Evolutionary conservation across 2,329 filamentous ascomycete species (phyloP).

Genomic region (Trichoderma cornu-damae): DNA sequence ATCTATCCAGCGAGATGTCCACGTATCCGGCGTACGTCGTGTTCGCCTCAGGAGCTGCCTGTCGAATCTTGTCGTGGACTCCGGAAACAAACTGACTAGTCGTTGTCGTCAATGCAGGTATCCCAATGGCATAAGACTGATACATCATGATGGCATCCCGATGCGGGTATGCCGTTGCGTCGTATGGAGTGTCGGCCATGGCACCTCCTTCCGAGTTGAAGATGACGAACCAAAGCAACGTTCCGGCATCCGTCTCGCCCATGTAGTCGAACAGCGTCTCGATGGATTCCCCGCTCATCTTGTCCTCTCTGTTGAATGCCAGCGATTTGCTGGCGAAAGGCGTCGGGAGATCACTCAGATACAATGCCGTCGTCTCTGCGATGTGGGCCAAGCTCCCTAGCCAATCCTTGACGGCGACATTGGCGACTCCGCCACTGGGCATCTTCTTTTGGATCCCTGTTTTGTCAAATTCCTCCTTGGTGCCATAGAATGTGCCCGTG

Average conservation of each 20-base stretch:
- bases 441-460: conserved; percentile 46
- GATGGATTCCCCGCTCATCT: conserved; percentile 43
- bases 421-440: conserved; percentile 37
- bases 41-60: conserved; percentile 35
- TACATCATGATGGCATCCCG: conserved; percentile 60
- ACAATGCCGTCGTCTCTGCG: conserved; percentile 45
- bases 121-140: conserved; percentile 55
- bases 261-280: conserved; percentile 51
- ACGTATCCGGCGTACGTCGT: conserved; percentile 61
- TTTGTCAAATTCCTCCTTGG: conserved; percentile 49
- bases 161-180: conserved; percentile 58
- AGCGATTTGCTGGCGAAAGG: conserved; percentile 56
- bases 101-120: conserved; percentile 40
- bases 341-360: conserved; percentile 42
- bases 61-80: conserved; percentile 43
- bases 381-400: conserved; percentile 52
- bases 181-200: conserved; percentile 48
- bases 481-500: conserved; percentile 58
- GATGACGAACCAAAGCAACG: conserved; percentile 55
- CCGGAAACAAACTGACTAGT: conserved; percentile 48
- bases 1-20: conserved; percentile 44
- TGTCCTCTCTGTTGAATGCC: conserved; percentile 45
- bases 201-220: conserved; percentile 60
- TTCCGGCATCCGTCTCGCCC: conserved; percentile 44
- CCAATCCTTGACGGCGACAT: conserved; percentile 57